Base-by-base conservation (phyloP, 2,329 filamentous ascomycete genomes). In the Nothophaeocryptopus gaeumannii region DNA sequence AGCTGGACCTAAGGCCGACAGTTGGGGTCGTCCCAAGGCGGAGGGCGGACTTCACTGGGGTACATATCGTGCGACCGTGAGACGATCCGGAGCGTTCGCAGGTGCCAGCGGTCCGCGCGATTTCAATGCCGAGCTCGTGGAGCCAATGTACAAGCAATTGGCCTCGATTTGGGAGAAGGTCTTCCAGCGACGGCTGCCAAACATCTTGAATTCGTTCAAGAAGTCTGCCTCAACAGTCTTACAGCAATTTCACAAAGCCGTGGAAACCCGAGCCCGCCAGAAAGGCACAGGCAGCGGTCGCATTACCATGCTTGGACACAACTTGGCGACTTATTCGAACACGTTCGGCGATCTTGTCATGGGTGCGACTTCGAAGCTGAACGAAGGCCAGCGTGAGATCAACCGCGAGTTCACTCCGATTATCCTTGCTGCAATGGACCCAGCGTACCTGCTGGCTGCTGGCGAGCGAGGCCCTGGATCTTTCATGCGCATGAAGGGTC, bases 11-110 rank as follows among this genome's bases (percentile, higher is more conserved):
- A 74, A 67, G 8, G 61, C 66, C 5, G 40, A 50, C 9, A 52
- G 53, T 12, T 74, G 73, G 72, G 68, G 70, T n/a, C 61, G 56
- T 5, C 58, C 72, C 51, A 70, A 64, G 29, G 33, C 54, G 11
- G 61, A 66, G 30, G 79, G 79, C 9, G 80, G 79, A 1, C 63
- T 79, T 10, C 57, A 62, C 31, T 83, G 70, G 67, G 20, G 66
- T 2, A 82, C 81, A 0, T 84, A 83, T 57, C 79, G 76, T 62
- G 82, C 81, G 8, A 72, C 78, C 2, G 77, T 77, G 43, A 69
- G 77, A 35, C 72, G 79, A 38, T 58, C 74, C 46, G 81, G 78
- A 5, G 70, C 72, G 2, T 81, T 67, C 56, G 58, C 64, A 2
- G 73, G 72, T 43, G 34, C 50, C 5, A 60, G 65, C 30, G 73